Base-by-base conservation (phyloP, 129 eudicot species). In the Artemisia argyi region DNA sequence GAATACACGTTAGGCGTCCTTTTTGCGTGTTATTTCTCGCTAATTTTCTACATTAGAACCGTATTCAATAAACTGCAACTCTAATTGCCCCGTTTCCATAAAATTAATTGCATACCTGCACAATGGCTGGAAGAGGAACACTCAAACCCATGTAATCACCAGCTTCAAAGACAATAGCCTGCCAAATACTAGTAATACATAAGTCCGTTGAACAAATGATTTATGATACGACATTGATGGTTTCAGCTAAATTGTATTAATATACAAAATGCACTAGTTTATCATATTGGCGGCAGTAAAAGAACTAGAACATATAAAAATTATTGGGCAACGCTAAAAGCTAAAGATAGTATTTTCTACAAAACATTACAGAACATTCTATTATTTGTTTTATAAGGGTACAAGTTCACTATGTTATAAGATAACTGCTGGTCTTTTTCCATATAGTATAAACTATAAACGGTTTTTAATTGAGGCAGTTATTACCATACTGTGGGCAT, bases 121-220 rank as follows among this genome's bases (percentile, higher is more conserved):
- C 83, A 73, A 94, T 72, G 18, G 97, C 97, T 68, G 98, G 98
- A 88, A 94, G 96, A 48, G 98, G 98, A 72, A 94, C 98, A 76
- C 65, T 80, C 46, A 94, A 83, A 67, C 82, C 88, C 52, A 58
- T 35, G 85, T 84, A 94, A 66, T 90, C 92, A 58, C 79, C 82
- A 65, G 72, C 81, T 56, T 74, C 83, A 60, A 79, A 90, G 72
- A 84, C 91, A 68, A 94, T 94, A 32, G 98, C 98, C 98, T 94
- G 98, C 81, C 63, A 68, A 39, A 66, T n/a, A n/a, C n/a, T n/a
- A n/a, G n/a, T n/a, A 4, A 46, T 7, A 39, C 44, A 6, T 39
- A 39, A 39, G 44, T 39, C 44, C 10, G 7, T 39, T 39, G 44
- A 39, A 39, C 44, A 39, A 39, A 39, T 39, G 44, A 60, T 48